A percentile compares a stretch with the other conserved stretches of the same genome.
phyloP scores from a whole-genome alignment of 495 filamentous ascomycete genomes.

The Venustampulla echinocandica region DNA sequence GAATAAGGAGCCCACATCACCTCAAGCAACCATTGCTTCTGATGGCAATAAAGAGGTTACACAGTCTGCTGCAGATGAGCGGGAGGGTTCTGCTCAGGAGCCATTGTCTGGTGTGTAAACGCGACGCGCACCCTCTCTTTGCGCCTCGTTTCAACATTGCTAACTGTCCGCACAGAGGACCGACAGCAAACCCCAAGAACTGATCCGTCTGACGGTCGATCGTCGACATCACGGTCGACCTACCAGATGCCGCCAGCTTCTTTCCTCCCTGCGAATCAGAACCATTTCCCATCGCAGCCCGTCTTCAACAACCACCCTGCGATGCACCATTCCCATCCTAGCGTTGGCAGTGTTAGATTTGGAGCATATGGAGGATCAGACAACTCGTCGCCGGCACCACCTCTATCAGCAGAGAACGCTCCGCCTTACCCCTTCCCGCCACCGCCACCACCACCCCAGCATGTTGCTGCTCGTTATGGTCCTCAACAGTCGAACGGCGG shows the following conservation, averaged over 20 bases:
- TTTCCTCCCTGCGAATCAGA: slow-evolving; percentile 28
- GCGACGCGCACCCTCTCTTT: too few species aligned
- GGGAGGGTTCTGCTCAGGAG: slow-evolving; percentile 6
- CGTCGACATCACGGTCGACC: slow-evolving; percentile 18
- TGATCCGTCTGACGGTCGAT: slow-evolving; percentile 15
- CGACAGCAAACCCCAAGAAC: slow-evolving; percentile 9
- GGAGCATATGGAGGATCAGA: slow-evolving; percentile 37
- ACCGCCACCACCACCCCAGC: slow-evolving; percentile 9
- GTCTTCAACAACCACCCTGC: slow-evolving; percentile 19
- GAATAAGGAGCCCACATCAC: background rate
- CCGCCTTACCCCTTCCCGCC: slow-evolving; percentile 28
- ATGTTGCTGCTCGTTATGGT: slow-evolving; percentile 7
- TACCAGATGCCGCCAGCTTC: slow-evolving; percentile 25
- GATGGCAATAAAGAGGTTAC: background rate
- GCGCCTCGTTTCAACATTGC: too few species aligned
- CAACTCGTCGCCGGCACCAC: slow-evolving; percentile 39
- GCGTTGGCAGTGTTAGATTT: slow-evolving; percentile 36
- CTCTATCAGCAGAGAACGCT: slow-evolving; percentile 23
- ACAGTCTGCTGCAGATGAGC: slow-evolving; percentile 4
- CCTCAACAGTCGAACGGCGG: slow-evolving; percentile 19
- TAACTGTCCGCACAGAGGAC: background rate
- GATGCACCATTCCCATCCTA: slow-evolving; percentile 24
- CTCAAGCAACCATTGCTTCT: slow-evolving; percentile 1
- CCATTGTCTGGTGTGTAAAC: slow-evolving; percentile 17
- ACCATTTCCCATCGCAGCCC: slow-evolving; percentile 17